Percentiles rank a stretch among this genome's conserved stretches.
Conservation (phyloP, 208 protist species). For the Leishmania tropica region DNA sequence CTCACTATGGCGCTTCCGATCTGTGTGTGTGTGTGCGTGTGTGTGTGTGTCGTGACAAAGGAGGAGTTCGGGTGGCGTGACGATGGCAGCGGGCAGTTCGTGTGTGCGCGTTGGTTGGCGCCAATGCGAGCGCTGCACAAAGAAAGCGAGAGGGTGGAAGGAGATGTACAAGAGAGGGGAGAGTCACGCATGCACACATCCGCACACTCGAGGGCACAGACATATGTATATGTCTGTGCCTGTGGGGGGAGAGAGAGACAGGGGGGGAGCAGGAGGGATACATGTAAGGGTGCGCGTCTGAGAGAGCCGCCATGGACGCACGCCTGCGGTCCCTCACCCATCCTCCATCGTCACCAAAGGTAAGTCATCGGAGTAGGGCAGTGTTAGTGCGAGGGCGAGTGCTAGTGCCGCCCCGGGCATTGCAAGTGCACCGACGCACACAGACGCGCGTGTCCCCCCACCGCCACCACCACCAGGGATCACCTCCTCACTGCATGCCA, state of each 20-base stretch:
- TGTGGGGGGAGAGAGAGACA: background rate
- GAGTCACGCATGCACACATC: background rate
- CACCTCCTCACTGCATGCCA: background rate
- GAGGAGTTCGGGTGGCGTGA: background rate
- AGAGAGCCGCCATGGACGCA: too few relatives aligned
- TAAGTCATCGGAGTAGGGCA: background rate
- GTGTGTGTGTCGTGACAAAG: background rate
- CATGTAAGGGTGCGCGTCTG: too few relatives aligned
- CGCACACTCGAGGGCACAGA: background rate
- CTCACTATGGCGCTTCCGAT: background rate
- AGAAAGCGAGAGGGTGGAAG: background rate
- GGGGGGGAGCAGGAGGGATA: background rate
- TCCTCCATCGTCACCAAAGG: background rate
- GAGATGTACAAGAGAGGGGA: background rate
- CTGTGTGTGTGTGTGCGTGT: background rate
- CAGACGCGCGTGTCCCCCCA: background rate
- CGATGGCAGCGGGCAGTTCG: background rate
- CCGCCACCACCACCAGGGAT: background rate
- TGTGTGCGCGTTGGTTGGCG: too few relatives aligned
- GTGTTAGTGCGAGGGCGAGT: background rate
- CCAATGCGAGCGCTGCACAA: background rate
- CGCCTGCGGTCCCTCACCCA: background rate
- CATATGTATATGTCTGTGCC: background rate
- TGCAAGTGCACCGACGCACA: background rate
- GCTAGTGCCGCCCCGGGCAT: background rate